Evolutionary conservation across 2,329 filamentous ascomycete species (phyloP).

Genomic region (Sporothrix humicola): DNA sequence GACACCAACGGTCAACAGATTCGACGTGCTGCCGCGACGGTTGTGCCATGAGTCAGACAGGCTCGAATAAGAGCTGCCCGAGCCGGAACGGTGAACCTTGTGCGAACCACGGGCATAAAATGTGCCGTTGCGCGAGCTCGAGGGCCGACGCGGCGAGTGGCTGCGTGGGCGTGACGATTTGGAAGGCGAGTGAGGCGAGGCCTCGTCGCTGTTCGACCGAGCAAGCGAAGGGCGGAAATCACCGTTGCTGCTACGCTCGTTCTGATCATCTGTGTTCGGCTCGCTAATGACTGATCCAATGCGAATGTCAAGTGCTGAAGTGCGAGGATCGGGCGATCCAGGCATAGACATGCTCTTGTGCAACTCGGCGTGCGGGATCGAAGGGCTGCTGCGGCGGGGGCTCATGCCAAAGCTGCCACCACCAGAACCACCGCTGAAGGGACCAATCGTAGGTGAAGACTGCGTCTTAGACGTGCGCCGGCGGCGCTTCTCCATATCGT

Average conservation of each 20-base stretch:
- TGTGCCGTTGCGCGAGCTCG: conserved; percentile 74
- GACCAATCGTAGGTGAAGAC: conserved; percentile 75
- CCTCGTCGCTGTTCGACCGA: conserved; percentile 56
- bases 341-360: conserved; percentile 72
- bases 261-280: conserved; percentile 49
- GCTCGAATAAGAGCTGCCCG: conserved; percentile 89
- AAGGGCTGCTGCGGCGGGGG: conserved; percentile 68
- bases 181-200: conserved; percentile 47
- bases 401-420: conserved; percentile 48
- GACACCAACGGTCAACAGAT: conserved; percentile 72
- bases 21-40: conserved; percentile 76
- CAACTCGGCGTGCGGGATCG: conserved; percentile 68
- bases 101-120: conserved; percentile 68
- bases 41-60: conserved; percentile 69
- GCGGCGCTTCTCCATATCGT: conserved; percentile 92
- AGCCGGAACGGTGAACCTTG: conserved; percentile 84
- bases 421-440: conserved; percentile 42
- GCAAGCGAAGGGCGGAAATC: conserved; percentile 53
- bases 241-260: conserved; percentile 47
- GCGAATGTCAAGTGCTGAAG: conserved; percentile 56
- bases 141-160: conserved; percentile 78
- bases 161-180: conserved; percentile 68
- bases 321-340: conserved; percentile 61
- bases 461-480: conserved; percentile 86
- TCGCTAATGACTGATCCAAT: conserved; percentile 66